A percentile compares a stretch with the other conserved stretches of the same genome.
Evolutionary conservation across 768 basidiomycete species (phyloP).

Genomic region (Kwoniella sp.): DNA sequence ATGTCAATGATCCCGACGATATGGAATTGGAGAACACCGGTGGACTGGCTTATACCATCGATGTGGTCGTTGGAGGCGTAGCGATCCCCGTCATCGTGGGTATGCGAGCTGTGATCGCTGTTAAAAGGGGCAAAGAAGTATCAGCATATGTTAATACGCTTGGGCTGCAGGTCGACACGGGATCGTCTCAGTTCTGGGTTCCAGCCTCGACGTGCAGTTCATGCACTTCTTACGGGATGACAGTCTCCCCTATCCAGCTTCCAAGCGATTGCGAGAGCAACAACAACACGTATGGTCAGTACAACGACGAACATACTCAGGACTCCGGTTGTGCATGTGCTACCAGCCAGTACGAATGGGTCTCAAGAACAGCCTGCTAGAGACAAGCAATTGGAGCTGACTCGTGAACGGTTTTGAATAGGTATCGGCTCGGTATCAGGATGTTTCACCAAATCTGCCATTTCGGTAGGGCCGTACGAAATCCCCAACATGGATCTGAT

Average conservation of each 20-base stretch:
- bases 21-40: constrained; percentile 13
- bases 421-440: constrained; percentile 11
- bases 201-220: neutral
- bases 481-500: constrained; percentile 14
- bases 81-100: constrained; percentile 19
- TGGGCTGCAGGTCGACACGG: constrained; percentile 8
- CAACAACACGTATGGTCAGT: constrained; percentile 13
- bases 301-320: too few relatives aligned
- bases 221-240: constrained; percentile 9
- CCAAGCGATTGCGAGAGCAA: constrained; percentile 1
- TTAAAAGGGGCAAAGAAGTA: too few relatives aligned
- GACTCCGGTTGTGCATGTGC: too few relatives aligned
- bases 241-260: constrained; percentile 3
- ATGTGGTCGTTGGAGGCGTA: constrained; percentile 10
- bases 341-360: too few relatives aligned
- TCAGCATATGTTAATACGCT: too few relatives aligned
- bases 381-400: too few relatives aligned
- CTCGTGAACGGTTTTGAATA: neutral
- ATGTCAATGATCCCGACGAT: constrained; percentile 8
- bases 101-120: too few relatives aligned
- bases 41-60: constrained; percentile 19
- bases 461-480: constrained; percentile 5
- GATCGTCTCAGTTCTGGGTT: constrained; percentile 15
- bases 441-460: constrained; percentile 3
- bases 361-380: too few relatives aligned